Conservation (phyloP, 306 rosid genomes). For the Fragaria iinumae region DNA sequence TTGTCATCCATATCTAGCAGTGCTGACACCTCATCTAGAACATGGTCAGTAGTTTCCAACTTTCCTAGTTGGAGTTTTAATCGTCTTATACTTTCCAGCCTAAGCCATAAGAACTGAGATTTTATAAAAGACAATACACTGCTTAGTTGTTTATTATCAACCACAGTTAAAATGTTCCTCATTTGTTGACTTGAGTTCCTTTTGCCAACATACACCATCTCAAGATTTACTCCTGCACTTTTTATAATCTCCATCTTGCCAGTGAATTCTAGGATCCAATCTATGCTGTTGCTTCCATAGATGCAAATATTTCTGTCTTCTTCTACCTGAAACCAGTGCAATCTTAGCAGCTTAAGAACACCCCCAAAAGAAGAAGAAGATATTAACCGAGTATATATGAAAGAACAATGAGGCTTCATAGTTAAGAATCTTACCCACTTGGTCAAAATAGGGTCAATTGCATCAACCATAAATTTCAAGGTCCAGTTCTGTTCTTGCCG, state of each 20-base stretch:
- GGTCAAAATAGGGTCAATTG: slow-evolving; percentile 41
- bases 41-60: slow-evolving; percentile 24
- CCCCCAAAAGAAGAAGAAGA: not conserved
- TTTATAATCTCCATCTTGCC: slow-evolving; percentile 33
- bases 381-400: not conserved
- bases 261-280: slow-evolving; percentile 53
- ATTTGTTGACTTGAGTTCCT: slow-evolving; percentile 22
- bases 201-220: slow-evolving; percentile 51
- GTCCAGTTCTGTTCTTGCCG: slow-evolving; percentile 51
- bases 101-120: slow-evolving; percentile 52
- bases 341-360: slow-evolving; percentile 4
- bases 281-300: slow-evolving; percentile 49
- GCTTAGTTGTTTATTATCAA: slow-evolving; percentile 13
- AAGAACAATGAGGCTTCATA: not conserved
- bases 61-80: slow-evolving; percentile 37
- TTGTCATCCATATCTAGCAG: slow-evolving; percentile 38
- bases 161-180: slow-evolving; percentile 22
- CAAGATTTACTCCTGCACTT: slow-evolving; percentile 40
- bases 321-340: slow-evolving; percentile 43
- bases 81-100: slow-evolving; percentile 56
- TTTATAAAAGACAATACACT: slow-evolving; percentile 32
- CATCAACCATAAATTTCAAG: slow-evolving; percentile 44
- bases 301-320: slow-evolving; percentile 52
- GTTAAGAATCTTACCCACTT: slow-evolving; percentile 46
- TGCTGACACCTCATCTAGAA: slow-evolving; percentile 41